phyloP scores from a whole-genome alignment of 768 basidiomycete species.

The Crassisporium funariophilum region DNA sequence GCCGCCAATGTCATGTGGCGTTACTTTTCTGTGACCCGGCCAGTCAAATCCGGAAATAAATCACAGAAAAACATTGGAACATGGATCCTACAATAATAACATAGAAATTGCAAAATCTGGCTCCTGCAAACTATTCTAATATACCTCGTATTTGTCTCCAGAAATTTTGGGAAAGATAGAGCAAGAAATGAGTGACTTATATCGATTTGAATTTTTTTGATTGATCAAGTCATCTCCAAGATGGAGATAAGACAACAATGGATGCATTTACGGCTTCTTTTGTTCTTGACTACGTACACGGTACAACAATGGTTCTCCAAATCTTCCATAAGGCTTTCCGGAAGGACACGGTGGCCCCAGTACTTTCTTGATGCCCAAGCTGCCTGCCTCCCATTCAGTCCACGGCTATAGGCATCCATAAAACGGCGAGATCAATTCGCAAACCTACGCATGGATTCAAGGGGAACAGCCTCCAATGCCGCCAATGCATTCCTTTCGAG shows the following conservation, averaged over 20 bases:
- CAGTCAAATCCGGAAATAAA: too few species aligned
- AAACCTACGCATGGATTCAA: conserved; percentile 6
- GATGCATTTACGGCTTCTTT: too few species aligned
- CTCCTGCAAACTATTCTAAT: too few species aligned
- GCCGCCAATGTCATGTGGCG: background rate
- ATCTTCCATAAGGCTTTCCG: conserved; percentile 8
- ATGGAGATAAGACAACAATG: too few species aligned
- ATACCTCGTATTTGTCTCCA: too few species aligned
- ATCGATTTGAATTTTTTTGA: too few species aligned
- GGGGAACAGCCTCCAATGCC: conserved; percentile 8
- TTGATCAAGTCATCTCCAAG: too few species aligned
- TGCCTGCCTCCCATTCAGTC: conserved; percentile 19
- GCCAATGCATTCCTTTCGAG: conserved; percentile 9
- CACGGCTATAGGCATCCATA: conserved; percentile 20
- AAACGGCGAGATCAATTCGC: conserved; percentile 12
- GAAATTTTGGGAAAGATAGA: too few species aligned
- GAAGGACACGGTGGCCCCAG: conserved; percentile 21
- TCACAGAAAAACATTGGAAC: too few species aligned
- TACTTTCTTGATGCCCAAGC: conserved; percentile 23
- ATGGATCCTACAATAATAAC: too few species aligned
- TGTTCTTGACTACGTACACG: background rate
- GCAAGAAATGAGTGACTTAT: too few species aligned
- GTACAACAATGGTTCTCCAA: conserved; percentile 1
- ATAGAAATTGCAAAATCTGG: too few species aligned
- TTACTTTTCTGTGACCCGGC: background rate